Conservation (phyloP, 305 asterid species). For the Fraxinus xanthoxyloides region DNA sequence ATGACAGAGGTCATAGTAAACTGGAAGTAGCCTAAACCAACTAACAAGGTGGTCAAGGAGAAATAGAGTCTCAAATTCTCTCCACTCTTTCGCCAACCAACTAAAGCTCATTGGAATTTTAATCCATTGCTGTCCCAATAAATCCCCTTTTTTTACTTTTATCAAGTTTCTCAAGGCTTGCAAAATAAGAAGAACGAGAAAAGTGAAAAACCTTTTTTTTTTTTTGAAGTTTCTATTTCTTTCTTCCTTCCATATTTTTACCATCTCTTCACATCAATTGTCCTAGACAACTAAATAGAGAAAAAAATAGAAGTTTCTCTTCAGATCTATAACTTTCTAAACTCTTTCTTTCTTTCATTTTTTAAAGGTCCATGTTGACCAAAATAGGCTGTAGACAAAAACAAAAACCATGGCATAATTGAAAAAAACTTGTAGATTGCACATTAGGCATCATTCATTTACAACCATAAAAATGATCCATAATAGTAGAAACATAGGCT, state of each 20-base stretch:
- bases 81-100: not conserved
- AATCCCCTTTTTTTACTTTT: not conserved
- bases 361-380: not conserved
- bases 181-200: not conserved
- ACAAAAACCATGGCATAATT: not conserved
- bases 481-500: conserved; percentile 2
- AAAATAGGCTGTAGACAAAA: not conserved
- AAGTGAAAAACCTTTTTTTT: not conserved
- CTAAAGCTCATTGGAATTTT: not conserved
- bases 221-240: not conserved
- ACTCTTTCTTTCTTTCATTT: not conserved
- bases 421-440: not conserved
- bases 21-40: not conserved
- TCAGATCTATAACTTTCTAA: not conserved
- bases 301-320: not conserved
- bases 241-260: not conserved
- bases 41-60: not conserved
- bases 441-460: conserved; percentile 13
- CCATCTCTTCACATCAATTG: not conserved
- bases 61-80: not conserved
- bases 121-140: not conserved
- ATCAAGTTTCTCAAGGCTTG: not conserved
- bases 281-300: not conserved
- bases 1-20: too few relatives aligned
- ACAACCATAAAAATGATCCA: not conserved